These are phyloP conservation scores for Trichosanthes cucumerina DNA, from an alignment of 306 rosid genomes.

Conservation along the genomic window DNA sequence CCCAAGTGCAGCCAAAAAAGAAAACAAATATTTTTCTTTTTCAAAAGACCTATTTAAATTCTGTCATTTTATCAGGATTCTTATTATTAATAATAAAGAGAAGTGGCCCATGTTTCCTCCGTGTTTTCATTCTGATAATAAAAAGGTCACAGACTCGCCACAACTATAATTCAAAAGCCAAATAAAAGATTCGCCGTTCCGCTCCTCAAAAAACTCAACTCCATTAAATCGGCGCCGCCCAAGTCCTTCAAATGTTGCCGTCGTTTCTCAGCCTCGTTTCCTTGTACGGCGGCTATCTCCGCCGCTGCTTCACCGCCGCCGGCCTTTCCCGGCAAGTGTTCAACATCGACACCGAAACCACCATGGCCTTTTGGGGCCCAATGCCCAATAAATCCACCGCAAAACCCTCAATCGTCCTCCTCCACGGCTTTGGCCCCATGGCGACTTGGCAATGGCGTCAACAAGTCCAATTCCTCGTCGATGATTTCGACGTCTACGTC, in stretches of 20 bases:
- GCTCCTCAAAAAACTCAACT: neutral
- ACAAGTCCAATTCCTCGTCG: slow-evolving; percentile 55
- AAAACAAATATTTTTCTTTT: too few relatives aligned
- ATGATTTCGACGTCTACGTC: slow-evolving; percentile 53
- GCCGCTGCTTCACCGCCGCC: slow-evolving; percentile 52
- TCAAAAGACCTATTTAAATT: too few relatives aligned
- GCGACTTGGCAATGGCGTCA: slow-evolving; percentile 83
- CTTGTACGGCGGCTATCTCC: slow-evolving; percentile 44
- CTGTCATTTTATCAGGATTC: too few relatives aligned
- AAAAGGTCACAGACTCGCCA: neutral
- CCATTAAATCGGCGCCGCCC: neutral
- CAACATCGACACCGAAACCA: slow-evolving; percentile 39
- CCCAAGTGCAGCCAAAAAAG: too few relatives aligned
- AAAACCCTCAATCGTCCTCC: slow-evolving; percentile 39
- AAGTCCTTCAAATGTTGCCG: slow-evolving; percentile 34
- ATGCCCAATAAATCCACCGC: neutral
- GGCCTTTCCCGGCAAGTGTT: slow-evolving; percentile 47
- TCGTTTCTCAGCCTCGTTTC: slow-evolving; percentile 45
- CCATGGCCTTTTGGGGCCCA: slow-evolving; percentile 69
- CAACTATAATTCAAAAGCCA: neutral
- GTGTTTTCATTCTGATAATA: neutral
- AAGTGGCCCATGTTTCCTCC: neutral
- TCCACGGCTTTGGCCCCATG: slow-evolving; percentile 82
- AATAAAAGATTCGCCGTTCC: neutral
- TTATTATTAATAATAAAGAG: too few relatives aligned